These are phyloP conservation scores for Miscanthus lutarioriparius DNA, from an alignment of 176 grass and related monocot genomes.

Conservation along the genomic window DNA sequence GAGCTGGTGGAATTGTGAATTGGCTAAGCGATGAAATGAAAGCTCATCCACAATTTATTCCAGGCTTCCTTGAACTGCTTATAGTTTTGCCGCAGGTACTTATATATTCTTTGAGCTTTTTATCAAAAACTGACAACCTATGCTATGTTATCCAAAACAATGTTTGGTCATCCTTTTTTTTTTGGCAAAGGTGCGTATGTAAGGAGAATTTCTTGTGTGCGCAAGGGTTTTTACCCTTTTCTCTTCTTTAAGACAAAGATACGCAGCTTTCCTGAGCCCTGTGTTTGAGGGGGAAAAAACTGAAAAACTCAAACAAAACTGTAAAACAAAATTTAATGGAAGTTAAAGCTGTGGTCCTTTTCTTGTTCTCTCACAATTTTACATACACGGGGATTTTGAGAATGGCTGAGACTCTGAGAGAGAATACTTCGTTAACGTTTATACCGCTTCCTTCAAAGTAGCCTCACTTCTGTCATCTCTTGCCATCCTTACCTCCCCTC, in stretches of 20 bases:
- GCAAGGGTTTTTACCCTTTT: neutral
- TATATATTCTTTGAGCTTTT: slow-evolving; percentile 20
- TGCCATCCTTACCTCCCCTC: neutral
- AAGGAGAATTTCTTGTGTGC: neutral
- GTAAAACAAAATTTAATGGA: neutral
- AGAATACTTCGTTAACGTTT: neutral
- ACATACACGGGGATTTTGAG: slow-evolving; percentile 7
- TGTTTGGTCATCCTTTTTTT: neutral
- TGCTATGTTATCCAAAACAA: neutral
- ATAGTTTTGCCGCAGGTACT: slow-evolving; percentile 85
- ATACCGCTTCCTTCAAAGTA: neutral
- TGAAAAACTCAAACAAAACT: neutral
- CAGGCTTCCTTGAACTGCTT: slow-evolving; percentile 90
- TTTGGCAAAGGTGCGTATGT: neutral
- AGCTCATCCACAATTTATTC: slow-evolving; percentile 75
- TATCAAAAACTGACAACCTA: slow-evolving; percentile 18
- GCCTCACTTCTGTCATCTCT: neutral
- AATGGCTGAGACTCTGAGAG: neutral
- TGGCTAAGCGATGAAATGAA: slow-evolving; percentile 95
- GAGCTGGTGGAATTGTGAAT: slow-evolving; percentile 89
- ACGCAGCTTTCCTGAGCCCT: neutral
- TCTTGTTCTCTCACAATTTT: slow-evolving; percentile 16
- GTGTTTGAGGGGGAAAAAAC: neutral
- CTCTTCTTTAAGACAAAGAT: neutral
- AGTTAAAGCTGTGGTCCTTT: slow-evolving; percentile 1